Base-by-base conservation (phyloP, 139 green algal species). In the Tetraselmis chui region DNA sequence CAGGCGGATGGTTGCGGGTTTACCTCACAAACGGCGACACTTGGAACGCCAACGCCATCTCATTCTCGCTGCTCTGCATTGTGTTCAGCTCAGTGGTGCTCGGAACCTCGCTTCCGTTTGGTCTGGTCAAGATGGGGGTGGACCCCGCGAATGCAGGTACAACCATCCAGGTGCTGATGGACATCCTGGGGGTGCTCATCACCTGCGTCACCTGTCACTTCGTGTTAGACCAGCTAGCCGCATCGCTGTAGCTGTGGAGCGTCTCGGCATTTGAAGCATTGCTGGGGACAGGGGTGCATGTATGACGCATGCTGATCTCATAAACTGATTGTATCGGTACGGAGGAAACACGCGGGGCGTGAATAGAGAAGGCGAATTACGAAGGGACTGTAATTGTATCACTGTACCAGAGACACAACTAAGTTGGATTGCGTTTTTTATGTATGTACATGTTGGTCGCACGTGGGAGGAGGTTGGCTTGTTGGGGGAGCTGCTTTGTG, bases 111-210 rank as follows among this genome's bases (percentile, higher is more conserved):
- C 90, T 98, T 79, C 95, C 95, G 0, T 98, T 97, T 88, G 88
- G 77, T 29, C 87, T 98, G 59, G 86, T 90, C 0, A 78, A 85
- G 0, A 32, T 74, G 1, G 86, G 94, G 0, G 26, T 94, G 26
- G 95, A 98, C 84, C 94, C 94, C 0, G 94, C 94, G 27, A 95
- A 98, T 78, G 94, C 94, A 1, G 93, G 94, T 2, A 97, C 92
- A 0, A 93, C 82, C 77, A 94, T 98, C 24, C 90, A 93, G 84
- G 88, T 85, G 2, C 26, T 96, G 2, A 97, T 97, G 94, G 94
- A 98, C 82, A 88, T 95, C 18, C 80, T 92, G 30, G 94, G 94
- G 0, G 92, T 96, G n/a, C 45, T 83, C 0, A 95, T 97, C 85
- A 97, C 94, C 0, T 97, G 94, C 77, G 89, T 90, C 1, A 95